Evolutionary conservation across 139 green algal species (phyloP), one percentile per base, ranked within the genome.

Genomic region (Chlorella sorokiniana): DNA sequence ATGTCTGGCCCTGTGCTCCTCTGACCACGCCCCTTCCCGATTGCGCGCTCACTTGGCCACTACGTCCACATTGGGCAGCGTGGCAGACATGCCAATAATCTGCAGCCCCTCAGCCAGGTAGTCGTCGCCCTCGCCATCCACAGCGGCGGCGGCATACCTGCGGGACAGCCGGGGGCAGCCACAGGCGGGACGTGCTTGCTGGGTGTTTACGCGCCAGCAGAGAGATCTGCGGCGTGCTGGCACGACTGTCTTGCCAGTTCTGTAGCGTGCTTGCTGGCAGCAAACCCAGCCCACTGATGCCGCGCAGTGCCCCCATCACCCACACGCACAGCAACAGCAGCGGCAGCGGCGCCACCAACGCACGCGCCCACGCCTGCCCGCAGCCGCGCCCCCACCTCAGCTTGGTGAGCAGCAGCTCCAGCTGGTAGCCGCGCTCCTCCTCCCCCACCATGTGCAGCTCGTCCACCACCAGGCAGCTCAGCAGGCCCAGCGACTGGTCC

Each of bases 361-460:
- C 37, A 44, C 20, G 22, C 18, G 6, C 0, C 11, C 27, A 48
- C 8, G 8, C 62, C 62, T 45, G 6, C 6, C 64, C 65, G 14
- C 56, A 23, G 33, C 54, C 54, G 31, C 5, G 14, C 37, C 84
- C 75, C 79, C 92, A 98, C 33, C 91, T 69, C 69, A 99, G 88
- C 87, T 99, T 99, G 62, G 96, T 98, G 29, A 99, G 91, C 85
- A 99, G 85, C 27, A 99, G 91, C 90, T 99, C 97, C 83, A 99
- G 89, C 79, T 97, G 88, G 85, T 96, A 96, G 25, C 97, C 97
- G 29, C 96, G 88, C 74, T 93, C 86, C 62, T 88, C 78, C 45
- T 98, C 95, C 22, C 91, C 93, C 48, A 93, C 77, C 92, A 95
- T 94, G 81, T 95, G 92, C 64, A 94, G 51, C 83, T 95, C 92